A percentile compares a stretch with the other conserved stretches of the same genome.
Evolutionary conservation across 805 yeast genomes (phyloP).

Genomic region (Candida cerambycidarum): DNA sequence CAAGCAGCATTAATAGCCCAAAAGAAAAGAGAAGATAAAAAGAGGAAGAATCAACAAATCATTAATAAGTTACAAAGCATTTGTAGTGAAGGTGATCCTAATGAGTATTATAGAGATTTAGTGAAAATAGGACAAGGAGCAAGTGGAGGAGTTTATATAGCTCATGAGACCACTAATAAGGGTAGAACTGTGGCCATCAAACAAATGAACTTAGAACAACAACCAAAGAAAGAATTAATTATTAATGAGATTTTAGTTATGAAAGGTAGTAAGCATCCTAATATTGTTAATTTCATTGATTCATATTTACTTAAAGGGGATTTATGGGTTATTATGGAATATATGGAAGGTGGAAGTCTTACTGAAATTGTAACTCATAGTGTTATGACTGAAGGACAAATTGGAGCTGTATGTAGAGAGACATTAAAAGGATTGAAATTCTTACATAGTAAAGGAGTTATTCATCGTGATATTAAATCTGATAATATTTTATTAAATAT

Average conservation of each 20-base stretch:
- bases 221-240: constrained; percentile 92
- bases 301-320: constrained; percentile 75
- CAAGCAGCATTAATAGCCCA: constrained; percentile 59
- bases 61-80: constrained; percentile 69
- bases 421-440: constrained; percentile 84
- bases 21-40: constrained; percentile 77
- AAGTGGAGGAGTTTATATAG: constrained; percentile 94
- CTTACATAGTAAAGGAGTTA: constrained; percentile 87
- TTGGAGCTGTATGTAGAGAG: constrained; percentile 92
- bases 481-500: constrained; percentile 85
- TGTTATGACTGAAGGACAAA: constrained; percentile 89
- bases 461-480: constrained; percentile 94
- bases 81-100: constrained; percentile 86
- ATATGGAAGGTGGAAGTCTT: constrained; percentile 97
- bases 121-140: constrained; percentile 97
- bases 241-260: constrained; percentile 94
- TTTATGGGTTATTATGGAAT: constrained; percentile 98
- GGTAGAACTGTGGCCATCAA: constrained; percentile 79
- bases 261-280: constrained; percentile 87
- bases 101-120: constrained; percentile 61
- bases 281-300: constrained; percentile 92
- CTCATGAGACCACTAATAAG: constrained; percentile 55
- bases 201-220: constrained; percentile 92
- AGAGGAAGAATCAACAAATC: constrained; percentile 67
- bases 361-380: constrained; percentile 93